Evolutionary conservation across 148 eudicot species (phyloP).

Genomic region (Pouteria glomerata): DNA sequence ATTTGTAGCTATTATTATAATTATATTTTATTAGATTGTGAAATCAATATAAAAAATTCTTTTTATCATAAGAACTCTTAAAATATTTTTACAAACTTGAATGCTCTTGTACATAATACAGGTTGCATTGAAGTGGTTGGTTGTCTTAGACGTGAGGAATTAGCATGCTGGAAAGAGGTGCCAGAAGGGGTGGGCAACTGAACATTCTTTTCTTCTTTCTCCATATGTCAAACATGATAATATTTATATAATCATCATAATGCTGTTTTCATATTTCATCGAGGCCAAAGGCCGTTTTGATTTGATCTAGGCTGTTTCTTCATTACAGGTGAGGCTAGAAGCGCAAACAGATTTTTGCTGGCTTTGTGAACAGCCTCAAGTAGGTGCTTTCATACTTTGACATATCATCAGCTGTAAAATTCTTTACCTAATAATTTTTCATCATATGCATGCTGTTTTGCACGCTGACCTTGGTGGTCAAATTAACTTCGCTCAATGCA

Average conservation of each 20-base stretch:
- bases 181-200: slow-evolving; percentile 58
- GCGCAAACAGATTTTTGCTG: slow-evolving; percentile 53
- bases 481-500: slow-evolving; percentile 21
- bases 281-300: background rate
- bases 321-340: slow-evolving; percentile 56
- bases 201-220: background rate
- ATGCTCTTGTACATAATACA: slow-evolving; percentile 19
- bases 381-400: slow-evolving; percentile 5
- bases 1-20: background rate
- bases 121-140: slow-evolving; percentile 91
- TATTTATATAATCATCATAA: background rate
- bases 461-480: background rate
- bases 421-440: background rate
- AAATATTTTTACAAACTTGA: background rate
- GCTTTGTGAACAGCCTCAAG: slow-evolving; percentile 73
- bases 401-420: background rate
- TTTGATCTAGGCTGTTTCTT: slow-evolving; percentile 7
- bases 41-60: background rate
- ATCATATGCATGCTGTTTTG: background rate
- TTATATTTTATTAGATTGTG: background rate
- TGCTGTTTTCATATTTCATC: background rate
- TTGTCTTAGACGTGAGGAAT: slow-evolving; percentile 66
- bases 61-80: background rate
- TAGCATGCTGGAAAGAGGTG: slow-evolving; percentile 62
- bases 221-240: background rate